Evolutionary conservation across 768 basidiomycete genomes (phyloP).

Genomic region (Tremella mesenterica): DNA sequence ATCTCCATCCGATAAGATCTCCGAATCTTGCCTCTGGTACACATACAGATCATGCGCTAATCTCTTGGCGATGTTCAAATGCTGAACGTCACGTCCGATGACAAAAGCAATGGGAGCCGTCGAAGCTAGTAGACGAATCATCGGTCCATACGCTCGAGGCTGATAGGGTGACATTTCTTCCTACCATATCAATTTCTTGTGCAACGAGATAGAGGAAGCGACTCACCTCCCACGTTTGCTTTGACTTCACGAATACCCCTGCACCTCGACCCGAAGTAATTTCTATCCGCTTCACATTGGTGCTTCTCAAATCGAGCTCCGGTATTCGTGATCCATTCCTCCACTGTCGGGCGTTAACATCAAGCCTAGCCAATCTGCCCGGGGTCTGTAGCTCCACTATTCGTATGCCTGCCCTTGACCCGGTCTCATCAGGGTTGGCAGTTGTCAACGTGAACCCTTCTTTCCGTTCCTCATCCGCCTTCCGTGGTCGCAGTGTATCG

Average conservation of each 20-base stretch:
- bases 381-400: conserved; percentile 56
- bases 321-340: conserved; percentile 2
- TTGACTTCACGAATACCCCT: not conserved
- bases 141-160: conserved; percentile 50
- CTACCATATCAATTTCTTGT: not conserved
- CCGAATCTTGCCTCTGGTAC: conserved; percentile 63
- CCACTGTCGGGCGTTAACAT: conserved; percentile 32
- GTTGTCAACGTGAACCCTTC: conserved; percentile 63
- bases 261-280: not conserved
- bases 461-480: conserved; percentile 12
- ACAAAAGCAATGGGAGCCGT: conserved; percentile 54
- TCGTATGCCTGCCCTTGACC: conserved; percentile 62
- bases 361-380: conserved; percentile 19
- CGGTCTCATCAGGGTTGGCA: conserved; percentile 59
- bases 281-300: conserved; percentile 22
- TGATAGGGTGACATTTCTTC: not conserved
- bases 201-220: not conserved
- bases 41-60: conserved; percentile 60
- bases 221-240: not conserved
- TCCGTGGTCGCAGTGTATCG: conserved; percentile 3
- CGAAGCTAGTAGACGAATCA: conserved; percentile 60
- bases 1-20: conserved; percentile 52
- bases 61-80: conserved; percentile 54
- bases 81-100: conserved; percentile 34
- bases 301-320: conserved; percentile 18